Conservation (phyloP, 2,329 filamentous ascomycete genomes). For the Penicillium paneum region DNA sequence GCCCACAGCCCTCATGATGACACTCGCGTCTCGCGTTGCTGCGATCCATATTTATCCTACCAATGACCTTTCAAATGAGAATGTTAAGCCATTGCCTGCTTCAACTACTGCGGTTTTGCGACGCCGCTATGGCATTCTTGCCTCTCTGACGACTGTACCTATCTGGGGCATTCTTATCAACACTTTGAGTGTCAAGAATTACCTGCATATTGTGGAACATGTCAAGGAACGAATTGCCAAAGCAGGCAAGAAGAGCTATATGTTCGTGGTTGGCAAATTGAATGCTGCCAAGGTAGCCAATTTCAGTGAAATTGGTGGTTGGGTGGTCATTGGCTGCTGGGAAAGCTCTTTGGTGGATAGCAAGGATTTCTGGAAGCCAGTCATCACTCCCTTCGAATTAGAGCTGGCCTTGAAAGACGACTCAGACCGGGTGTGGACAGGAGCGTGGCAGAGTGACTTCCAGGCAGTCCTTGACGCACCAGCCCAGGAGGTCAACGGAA, state of each 20-base stretch:
- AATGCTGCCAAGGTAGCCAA: slow-evolving; percentile 96
- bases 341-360: slow-evolving; percentile 91
- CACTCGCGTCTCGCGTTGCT: slow-evolving; percentile 76
- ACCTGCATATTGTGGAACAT: slow-evolving; percentile 73
- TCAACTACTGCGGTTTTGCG: slow-evolving; percentile 62
- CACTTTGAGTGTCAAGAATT: slow-evolving; percentile 88
- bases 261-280: slow-evolving; percentile 92
- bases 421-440: slow-evolving; percentile 75
- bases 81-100: slow-evolving; percentile 45
- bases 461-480: slow-evolving; percentile 58
- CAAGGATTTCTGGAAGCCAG: slow-evolving; percentile 79
- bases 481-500: slow-evolving; percentile 15
- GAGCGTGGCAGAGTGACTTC: slow-evolving; percentile 85
- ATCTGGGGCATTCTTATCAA: slow-evolving; percentile 95
- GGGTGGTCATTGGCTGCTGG: slow-evolving; percentile 98
- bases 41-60: slow-evolving; percentile 76
- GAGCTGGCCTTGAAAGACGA: slow-evolving; percentile 73
- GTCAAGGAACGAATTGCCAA: slow-evolving; percentile 69
- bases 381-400: slow-evolving; percentile 94
- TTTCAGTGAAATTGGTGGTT: slow-evolving; percentile 90
- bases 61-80: slow-evolving; percentile 26
- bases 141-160: slow-evolving; percentile 72
- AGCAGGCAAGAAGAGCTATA: slow-evolving; percentile 91
- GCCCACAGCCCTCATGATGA: slow-evolving; percentile 77
- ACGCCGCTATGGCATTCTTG: slow-evolving; percentile 82